A percentile compares a stretch with the other conserved stretches of the same genome.
Evolutionary conservation across 345 rosid genomes (phyloP).

Genomic region (Eucalyptus pauciflora): DNA sequence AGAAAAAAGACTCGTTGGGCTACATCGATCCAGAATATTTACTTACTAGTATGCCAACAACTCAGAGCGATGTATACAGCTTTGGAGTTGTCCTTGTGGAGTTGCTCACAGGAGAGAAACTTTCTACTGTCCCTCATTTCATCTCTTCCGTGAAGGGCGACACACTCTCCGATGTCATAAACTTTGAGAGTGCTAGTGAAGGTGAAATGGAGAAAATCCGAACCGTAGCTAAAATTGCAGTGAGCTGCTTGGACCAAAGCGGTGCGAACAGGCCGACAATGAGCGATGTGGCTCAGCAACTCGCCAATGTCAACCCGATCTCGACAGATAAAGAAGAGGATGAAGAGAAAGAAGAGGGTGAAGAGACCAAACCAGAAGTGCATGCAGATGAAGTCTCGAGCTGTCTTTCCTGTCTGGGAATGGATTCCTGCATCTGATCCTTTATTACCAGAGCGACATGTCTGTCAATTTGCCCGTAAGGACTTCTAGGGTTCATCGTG

Average conservation of each 20-base stretch:
- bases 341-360: background rate
- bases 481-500: background rate
- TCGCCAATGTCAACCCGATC: background rate
- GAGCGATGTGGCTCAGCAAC: background rate
- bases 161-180: background rate
- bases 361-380: background rate
- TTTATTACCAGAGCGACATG: background rate
- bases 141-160: background rate
- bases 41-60: no score
- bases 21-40: no score
- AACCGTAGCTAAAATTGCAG: background rate
- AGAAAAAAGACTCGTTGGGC: background rate
- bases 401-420: background rate
- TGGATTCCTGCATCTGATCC: background rate
- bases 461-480: background rate
- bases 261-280: background rate
- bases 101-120: no score
- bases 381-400: background rate
- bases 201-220: background rate
- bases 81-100: no score
- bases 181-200: background rate
- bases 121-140: background rate
- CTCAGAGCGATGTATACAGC: no score
- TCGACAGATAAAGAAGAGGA: no score
- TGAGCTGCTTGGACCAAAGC: background rate